Evolutionary conservation across 495 filamentous ascomycete species (phyloP).

Genomic region (Aspergillus indologenus): DNA sequence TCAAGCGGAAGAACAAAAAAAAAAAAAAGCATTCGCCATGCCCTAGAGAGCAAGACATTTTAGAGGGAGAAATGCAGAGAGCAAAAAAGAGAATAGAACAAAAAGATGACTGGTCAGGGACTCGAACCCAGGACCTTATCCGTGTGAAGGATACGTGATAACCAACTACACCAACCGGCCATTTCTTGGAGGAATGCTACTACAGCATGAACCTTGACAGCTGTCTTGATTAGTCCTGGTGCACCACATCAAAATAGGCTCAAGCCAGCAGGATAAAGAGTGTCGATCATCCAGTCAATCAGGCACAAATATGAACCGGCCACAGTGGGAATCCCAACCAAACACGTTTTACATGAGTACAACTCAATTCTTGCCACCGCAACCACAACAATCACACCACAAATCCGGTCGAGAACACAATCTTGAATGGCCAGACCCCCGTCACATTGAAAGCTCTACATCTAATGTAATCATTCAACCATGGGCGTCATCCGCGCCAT

Average conservation of each 20-base stretch:
- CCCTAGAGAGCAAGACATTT: not conserved
- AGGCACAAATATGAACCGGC: not conserved
- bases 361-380: not conserved
- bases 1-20: no score
- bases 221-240: not conserved
- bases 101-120: constrained; percentile 5
- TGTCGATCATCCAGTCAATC: not conserved
- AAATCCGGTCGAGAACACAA: no score
- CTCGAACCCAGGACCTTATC: constrained; percentile 8
- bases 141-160: constrained; percentile 8
- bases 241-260: constrained; percentile 1
- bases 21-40: not conserved
- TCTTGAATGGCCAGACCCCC: not conserved
- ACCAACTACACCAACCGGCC: constrained; percentile 9
- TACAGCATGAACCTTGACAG: not conserved
- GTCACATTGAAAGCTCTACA: not conserved
- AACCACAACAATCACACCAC: no score
- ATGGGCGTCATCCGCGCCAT: not conserved
- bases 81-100: constrained; percentile 1
- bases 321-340: not conserved
- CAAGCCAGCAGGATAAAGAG: not conserved
- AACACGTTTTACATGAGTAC: no score
- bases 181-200: not conserved
- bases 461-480: not conserved
- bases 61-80: not conserved